Evolutionary conservation across 306 rosid genomes (phyloP).

Genomic region (Abrus precatorius): DNA sequence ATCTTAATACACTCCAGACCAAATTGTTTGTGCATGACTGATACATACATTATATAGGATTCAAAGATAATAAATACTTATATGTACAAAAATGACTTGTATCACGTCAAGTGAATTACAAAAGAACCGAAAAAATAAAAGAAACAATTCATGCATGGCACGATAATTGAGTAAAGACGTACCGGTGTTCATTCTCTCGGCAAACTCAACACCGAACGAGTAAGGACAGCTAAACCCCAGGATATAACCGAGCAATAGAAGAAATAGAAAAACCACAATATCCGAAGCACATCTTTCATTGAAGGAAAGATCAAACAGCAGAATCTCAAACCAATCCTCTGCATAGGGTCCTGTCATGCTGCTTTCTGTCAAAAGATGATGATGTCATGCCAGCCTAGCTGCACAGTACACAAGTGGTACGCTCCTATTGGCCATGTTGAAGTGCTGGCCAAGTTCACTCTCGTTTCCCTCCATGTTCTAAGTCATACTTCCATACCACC

Average conservation of each 20-base stretch:
- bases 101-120: neutral
- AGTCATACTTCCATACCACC: conserved; percentile 17
- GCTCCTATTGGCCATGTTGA: neutral
- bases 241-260: conserved; percentile 31
- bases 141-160: conserved; percentile 1
- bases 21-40: neutral
- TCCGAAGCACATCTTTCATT: conserved; percentile 19
- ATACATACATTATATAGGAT: conserved; percentile 36
- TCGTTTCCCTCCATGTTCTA: conserved; percentile 32
- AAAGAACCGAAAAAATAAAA: neutral
- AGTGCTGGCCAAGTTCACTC: neutral
- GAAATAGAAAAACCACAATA: conserved; percentile 26
- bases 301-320: conserved; percentile 33
- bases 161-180: neutral
- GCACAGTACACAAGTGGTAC: conserved; percentile 4
- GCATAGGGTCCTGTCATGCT: neutral
- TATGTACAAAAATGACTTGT: conserved; percentile 49
- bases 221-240: conserved; percentile 35
- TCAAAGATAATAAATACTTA: conserved; percentile 41
- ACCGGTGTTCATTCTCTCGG: neutral
- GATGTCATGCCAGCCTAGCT: neutral
- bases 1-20: neutral
- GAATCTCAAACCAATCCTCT: conserved; percentile 37
- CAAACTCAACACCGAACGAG: conserved; percentile 43
- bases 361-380: neutral